Conservation (phyloP, 805 yeast species). For the Candida koratica region DNA sequence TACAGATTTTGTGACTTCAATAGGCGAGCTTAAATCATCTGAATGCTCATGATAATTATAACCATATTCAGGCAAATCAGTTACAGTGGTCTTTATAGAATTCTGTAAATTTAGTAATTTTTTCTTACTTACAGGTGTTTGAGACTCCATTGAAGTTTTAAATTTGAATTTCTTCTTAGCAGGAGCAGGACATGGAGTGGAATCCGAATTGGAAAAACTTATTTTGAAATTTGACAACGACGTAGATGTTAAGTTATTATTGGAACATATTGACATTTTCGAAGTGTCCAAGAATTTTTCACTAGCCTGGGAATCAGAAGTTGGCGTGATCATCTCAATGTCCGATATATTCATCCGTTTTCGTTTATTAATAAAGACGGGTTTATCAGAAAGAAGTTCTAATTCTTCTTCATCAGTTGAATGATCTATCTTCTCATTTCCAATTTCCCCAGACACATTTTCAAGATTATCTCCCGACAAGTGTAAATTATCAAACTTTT, state of each 20-base stretch:
- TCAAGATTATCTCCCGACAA: conserved; percentile 14
- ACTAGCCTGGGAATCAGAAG: conserved; percentile 8
- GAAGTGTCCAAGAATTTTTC: not conserved
- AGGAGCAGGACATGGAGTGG: conserved; percentile 43
- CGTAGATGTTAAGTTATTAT: conserved; percentile 8
- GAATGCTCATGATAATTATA: conserved; percentile 10
- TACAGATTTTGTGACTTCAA: conserved; percentile 7
- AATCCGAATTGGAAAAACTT: conserved; percentile 23
- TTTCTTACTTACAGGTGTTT: conserved; percentile 16
- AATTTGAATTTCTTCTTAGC: conserved; percentile 33
- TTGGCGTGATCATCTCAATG: conserved; percentile 16
- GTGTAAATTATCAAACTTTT: conserved; percentile 32
- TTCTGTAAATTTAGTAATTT: conserved; percentile 29
- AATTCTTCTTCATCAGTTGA: conserved; percentile 17
- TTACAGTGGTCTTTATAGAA: conserved; percentile 26
- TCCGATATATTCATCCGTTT: conserved; percentile 22
- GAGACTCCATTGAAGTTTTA: conserved; percentile 15
- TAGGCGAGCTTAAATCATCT: conserved; percentile 12
- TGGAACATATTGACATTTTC: conserved; percentile 14
- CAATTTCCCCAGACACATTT: conserved; percentile 17
- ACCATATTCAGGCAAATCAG: conserved; percentile 13
- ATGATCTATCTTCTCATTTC: conserved; percentile 27
- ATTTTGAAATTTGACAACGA: conserved; percentile 12
- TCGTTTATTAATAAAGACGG: conserved; percentile 21
- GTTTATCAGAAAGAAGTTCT: conserved; percentile 10